Percentiles rank a stretch among this genome's conserved stretches.
Conservation (phyloP, 2,329 filamentous ascomycete genomes). For the Aplosporella prunicola region DNA sequence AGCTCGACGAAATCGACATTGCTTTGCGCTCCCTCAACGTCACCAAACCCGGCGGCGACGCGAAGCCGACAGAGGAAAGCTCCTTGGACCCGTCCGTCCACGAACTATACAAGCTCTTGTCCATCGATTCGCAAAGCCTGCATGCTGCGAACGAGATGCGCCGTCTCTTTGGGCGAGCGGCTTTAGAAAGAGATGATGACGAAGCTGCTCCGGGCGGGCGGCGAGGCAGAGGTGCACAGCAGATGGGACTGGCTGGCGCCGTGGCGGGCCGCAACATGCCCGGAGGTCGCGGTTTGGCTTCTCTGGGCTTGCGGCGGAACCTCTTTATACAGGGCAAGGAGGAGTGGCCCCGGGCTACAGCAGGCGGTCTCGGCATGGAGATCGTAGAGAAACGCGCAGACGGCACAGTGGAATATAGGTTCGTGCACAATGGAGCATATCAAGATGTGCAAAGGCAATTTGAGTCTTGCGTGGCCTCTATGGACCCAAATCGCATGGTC, state of each 20-base stretch:
- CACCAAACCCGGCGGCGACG: constrained; percentile 10
- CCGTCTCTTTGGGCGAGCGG: constrained; percentile 57
- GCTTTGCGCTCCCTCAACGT: constrained; percentile 44
- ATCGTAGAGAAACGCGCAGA: constrained; percentile 46
- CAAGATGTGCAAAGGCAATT: constrained; percentile 67
- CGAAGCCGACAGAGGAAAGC: constrained; percentile 20
- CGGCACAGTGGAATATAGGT: constrained; percentile 64
- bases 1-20: constrained; percentile 56
- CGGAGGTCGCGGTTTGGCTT: constrained; percentile 55
- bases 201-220: constrained; percentile 41
- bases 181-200: constrained; percentile 48
- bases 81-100: constrained; percentile 32
- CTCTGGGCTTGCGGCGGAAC: constrained; percentile 66
- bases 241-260: constrained; percentile 50
- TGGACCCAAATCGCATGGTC: constrained; percentile 78
- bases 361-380: constrained; percentile 78
- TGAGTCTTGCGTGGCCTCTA: constrained; percentile 65
- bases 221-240: constrained; percentile 47
- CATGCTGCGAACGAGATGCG: constrained; percentile 90
- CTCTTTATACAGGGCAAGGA: constrained; percentile 80
- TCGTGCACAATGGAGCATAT: constrained; percentile 66
- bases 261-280: constrained; percentile 47
- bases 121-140: constrained; percentile 61
- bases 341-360: constrained; percentile 71
- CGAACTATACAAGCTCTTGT: constrained; percentile 45